These are phyloP conservation scores for Lactifluus pinguis DNA, from an alignment of 768 basidiomycete species.

Conservation along the genomic window DNA sequence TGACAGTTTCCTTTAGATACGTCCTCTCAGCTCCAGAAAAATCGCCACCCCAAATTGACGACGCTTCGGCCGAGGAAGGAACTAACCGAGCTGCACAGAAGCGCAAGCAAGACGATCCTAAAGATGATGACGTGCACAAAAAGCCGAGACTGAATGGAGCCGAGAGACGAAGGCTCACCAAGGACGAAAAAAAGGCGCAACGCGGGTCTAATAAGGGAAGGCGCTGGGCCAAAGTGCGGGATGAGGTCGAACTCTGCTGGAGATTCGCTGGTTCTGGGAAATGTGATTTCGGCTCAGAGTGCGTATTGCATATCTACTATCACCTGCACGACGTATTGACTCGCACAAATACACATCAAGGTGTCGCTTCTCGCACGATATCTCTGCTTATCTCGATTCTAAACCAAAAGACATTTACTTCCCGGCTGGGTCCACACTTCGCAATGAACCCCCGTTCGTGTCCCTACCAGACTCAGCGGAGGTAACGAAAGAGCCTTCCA, in stretches of 20 bases:
- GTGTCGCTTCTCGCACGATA: conserved; percentile 76
- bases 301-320: conserved; percentile 18
- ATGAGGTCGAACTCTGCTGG: conserved; percentile 80
- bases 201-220: conserved; percentile 80
- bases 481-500: conserved; percentile 29
- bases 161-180: conserved; percentile 39
- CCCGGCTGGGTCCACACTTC: conserved; percentile 37
- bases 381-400: conserved; percentile 60
- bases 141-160: conserved; percentile 26
- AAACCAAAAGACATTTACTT: conserved; percentile 69
- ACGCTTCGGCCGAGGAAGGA: conserved; percentile 57
- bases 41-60: conserved; percentile 31
- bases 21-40: conserved; percentile 27
- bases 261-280: conserved; percentile 56
- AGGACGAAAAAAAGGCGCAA: conserved; percentile 63
- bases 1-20: conserved; percentile 27
- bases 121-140: conserved; percentile 22
- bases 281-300: conserved; percentile 68
- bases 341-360: conserved; percentile 26
- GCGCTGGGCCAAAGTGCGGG: conserved; percentile 65
- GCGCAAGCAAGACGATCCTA: conserved; percentile 16
- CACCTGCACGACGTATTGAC: background rate
- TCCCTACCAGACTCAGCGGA: conserved; percentile 21
- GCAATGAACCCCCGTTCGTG: conserved; percentile 44
- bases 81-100: conserved; percentile 28